These are phyloP conservation scores for Suillus occidentalis DNA, from an alignment of 768 basidiomycete species.

Conservation along the genomic window DNA sequence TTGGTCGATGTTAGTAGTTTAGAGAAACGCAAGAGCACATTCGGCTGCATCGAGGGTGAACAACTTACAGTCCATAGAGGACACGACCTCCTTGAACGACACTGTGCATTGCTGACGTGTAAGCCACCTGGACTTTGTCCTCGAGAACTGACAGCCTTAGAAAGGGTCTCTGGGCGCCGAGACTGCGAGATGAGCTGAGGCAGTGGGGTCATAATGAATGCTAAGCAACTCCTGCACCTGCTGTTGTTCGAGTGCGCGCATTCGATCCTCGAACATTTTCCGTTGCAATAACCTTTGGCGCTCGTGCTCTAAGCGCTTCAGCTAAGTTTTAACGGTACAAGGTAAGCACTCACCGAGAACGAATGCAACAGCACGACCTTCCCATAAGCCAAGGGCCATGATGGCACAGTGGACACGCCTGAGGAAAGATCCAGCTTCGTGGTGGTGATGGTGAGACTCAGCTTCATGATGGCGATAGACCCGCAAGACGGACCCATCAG, in stretches of 20 bases:
- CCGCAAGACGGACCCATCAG: conserved; percentile 10
- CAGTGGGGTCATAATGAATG: conserved; percentile 65
- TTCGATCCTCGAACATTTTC: conserved; percentile 93
- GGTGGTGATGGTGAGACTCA: conserved; percentile 23
- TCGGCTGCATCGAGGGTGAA: conserved; percentile 44
- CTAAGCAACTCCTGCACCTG: conserved; percentile 84
- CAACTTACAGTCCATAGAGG: conserved; percentile 57
- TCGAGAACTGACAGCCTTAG: no score
- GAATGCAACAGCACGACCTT: conserved; percentile 79
- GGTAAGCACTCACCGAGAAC: conserved; percentile 60
- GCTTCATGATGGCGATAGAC: conserved; percentile 11
- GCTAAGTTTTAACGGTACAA: conserved; percentile 68
- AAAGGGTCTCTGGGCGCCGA: conserved; percentile 62
- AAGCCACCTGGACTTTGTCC: no score
- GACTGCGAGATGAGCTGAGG: conserved; percentile 69
- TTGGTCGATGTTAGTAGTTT: no score
- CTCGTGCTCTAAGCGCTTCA: conserved; percentile 86
- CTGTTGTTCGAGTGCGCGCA: conserved; percentile 89
- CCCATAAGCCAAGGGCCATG: conserved; percentile 75
- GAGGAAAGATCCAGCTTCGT: conserved; percentile 44
- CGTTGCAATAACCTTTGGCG: conserved; percentile 84
- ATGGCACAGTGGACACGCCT: conserved; percentile 64
- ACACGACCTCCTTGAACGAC: conserved; percentile 55
- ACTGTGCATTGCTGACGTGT: conserved; percentile 36
- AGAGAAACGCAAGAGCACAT: no score